Base-by-base conservation (phyloP, 2,329 filamentous ascomycete species). In the Calonectria naviculata region DNA sequence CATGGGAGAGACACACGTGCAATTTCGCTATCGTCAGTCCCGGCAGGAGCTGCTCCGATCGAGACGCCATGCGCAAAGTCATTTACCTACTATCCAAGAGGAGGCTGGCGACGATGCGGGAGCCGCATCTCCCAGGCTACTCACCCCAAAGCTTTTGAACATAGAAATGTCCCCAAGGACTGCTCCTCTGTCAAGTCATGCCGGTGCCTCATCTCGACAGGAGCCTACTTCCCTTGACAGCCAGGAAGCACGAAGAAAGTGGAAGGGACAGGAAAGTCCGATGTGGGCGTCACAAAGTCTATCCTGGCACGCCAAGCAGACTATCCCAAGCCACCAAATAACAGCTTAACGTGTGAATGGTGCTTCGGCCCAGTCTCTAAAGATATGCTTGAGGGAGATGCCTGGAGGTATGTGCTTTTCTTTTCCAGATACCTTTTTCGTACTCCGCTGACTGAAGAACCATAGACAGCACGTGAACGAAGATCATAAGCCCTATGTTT, bases 401-500 rank as follows among this genome's bases (percentile, higher is more conserved):
- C n/a, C 19, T 62, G 58, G 58, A 62, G 28, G 58, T 47, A 34
- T 21, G 41, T 29, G 15, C 12, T 15, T 6, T 26, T 38, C n/a
- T 21, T 19, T 21, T 17, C 29, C 13, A 8, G 12, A 36, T 2
- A 6, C 7, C 2, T n/a, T 15, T 21, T 19, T 34, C 19, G 15
- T 3, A 21, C 4, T 13, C n/a, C n/a, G n/a, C 52, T 26, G 5
- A 34, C 46, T 19, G 38, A 5, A 41, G 15, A 21, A 29, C 4
- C 19, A 5, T 24, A 65, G 62, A 15, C 44, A 29, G 12, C 62
- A 65, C 31, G 24, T 65, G 10, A 65, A 65, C 10, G 62, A 65
- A 19, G 62, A 65, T 46, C 44, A 49, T 24, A 65, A 41, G 9
- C 62, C 62, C 8, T 65, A 28, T 19, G 62, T 52, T 31, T 65